Percentiles rank a stretch among this genome's conserved stretches.
Evolutionary conservation across 2,329 filamentous ascomycete species (phyloP).

Genomic region (Nemania bipapillata): DNA sequence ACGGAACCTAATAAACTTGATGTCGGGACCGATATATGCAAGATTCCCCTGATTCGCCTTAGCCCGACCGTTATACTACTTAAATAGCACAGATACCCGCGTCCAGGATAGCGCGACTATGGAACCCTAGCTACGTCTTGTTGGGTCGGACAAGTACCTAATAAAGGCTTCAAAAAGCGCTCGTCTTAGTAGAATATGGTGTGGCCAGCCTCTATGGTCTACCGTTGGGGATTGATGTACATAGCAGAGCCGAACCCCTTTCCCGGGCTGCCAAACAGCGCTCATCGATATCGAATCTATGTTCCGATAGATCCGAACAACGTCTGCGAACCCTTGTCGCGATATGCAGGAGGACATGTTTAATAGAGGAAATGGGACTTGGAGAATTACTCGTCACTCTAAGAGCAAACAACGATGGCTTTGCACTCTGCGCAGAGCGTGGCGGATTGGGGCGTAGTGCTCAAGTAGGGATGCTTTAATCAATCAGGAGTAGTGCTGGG

Average conservation of each 20-base stretch:
- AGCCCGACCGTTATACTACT: not conserved
- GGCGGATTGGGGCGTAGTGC: not conserved
- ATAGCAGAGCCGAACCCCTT: not conserved
- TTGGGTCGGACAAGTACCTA: not conserved
- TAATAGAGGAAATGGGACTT: not conserved
- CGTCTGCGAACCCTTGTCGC: not conserved
- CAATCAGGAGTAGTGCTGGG: not conserved
- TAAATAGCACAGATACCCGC: not conserved
- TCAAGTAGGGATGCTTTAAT: not conserved
- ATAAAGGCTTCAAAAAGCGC: not conserved
- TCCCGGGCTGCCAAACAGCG: not conserved
- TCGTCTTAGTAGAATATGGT: no score
- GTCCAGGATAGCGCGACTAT: not conserved
- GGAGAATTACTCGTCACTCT: not conserved
- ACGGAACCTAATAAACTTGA: not conserved
- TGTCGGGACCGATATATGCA: not conserved
- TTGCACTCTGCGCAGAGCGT: not conserved
- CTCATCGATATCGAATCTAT: not conserved
- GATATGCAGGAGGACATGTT: not conserved
- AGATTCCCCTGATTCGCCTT: not conserved
- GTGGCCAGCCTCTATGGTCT: not conserved
- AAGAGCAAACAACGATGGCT: not conserved
- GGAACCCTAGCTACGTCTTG: not conserved
- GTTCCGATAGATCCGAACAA: not conserved
- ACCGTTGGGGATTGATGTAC: not conserved